Conservation (phyloP, 768 basidiomycete genomes). For the Artomyces pyxidatus region DNA sequence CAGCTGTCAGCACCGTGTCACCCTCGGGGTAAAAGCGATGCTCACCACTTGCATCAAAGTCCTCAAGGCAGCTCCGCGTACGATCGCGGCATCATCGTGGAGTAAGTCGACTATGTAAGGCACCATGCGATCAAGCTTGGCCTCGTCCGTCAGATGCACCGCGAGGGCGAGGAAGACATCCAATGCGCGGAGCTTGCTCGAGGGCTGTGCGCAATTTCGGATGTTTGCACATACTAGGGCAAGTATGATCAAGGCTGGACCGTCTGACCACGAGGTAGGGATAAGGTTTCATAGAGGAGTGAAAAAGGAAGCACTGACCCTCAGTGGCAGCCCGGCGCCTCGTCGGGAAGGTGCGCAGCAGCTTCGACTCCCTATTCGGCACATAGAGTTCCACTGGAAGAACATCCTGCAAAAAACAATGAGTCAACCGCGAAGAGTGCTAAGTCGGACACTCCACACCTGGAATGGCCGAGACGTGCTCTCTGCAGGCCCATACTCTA, state of each 20-base stretch:
- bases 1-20: neutral
- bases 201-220: conserved; percentile 78
- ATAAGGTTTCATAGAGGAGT: too few species aligned
- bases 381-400: conserved; percentile 68
- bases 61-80: conserved; percentile 72
- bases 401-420: conserved; percentile 42
- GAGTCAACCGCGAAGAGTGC: neutral
- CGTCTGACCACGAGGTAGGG: too few species aligned
- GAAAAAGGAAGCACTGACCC: too few species aligned
- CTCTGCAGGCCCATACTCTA: conserved; percentile 44
- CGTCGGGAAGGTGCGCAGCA: conserved; percentile 22
- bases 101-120: conserved; percentile 88
- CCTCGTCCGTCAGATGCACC: conserved; percentile 84
- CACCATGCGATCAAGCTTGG: conserved; percentile 87
- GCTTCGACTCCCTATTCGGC: conserved; percentile 58
- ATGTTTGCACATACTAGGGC: conserved; percentile 84
- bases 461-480: conserved; percentile 48
- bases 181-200: conserved; percentile 77
- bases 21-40: conserved; percentile 13
- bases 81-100: conserved; percentile 76
- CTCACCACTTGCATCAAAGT: conserved; percentile 79
- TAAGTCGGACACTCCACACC: conserved; percentile 27
- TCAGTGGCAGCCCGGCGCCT: conserved; percentile 48
- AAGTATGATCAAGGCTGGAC: conserved; percentile 82
- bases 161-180: conserved; percentile 82